phyloP scores from a whole-genome alignment of 1,139 yeast species.

The Martiniozyma asiatica region DNA sequence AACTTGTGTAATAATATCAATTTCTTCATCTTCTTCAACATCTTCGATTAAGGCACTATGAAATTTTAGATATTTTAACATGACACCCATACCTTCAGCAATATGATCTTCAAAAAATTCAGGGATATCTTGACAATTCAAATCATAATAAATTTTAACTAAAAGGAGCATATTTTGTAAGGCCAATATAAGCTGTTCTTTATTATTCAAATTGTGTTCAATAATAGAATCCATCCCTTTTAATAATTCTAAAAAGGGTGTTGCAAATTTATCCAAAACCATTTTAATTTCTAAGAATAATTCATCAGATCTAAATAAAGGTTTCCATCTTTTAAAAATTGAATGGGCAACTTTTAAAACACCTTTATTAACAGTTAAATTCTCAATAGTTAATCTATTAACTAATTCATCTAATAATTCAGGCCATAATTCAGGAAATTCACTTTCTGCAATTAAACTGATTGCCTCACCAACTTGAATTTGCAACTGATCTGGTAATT shows the following conservation, averaged over 20 bases:
- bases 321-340: slow-evolving; percentile 94
- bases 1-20: slow-evolving; percentile 59
- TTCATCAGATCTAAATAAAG: slow-evolving; percentile 83
- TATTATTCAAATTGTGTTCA: slow-evolving; percentile 32
- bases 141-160: slow-evolving; percentile 76
- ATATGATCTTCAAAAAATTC: slow-evolving; percentile 94
- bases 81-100: slow-evolving; percentile 61
- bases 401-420: slow-evolving; percentile 68
- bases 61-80: slow-evolving; percentile 69
- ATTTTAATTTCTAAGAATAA: slow-evolving; percentile 76
- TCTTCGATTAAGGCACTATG: slow-evolving; percentile 43
- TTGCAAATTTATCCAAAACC: slow-evolving; percentile 77
- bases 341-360: slow-evolving; percentile 89
- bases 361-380: slow-evolving; percentile 71
- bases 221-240: slow-evolving; percentile 57
- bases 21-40: slow-evolving; percentile 54
- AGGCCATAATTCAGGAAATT: slow-evolving; percentile 88
- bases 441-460: slow-evolving; percentile 87
- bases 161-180: slow-evolving; percentile 64
- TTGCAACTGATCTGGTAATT: slow-evolving; percentile 63
- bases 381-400: slow-evolving; percentile 44
- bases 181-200: slow-evolving; percentile 38
- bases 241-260: slow-evolving; percentile 63
- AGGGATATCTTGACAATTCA: slow-evolving; percentile 96
- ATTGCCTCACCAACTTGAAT: slow-evolving; percentile 90